Evolutionary conservation across 164 flowering plant species (phyloP).

Genomic region (Magnolia kwangsiensis): DNA sequence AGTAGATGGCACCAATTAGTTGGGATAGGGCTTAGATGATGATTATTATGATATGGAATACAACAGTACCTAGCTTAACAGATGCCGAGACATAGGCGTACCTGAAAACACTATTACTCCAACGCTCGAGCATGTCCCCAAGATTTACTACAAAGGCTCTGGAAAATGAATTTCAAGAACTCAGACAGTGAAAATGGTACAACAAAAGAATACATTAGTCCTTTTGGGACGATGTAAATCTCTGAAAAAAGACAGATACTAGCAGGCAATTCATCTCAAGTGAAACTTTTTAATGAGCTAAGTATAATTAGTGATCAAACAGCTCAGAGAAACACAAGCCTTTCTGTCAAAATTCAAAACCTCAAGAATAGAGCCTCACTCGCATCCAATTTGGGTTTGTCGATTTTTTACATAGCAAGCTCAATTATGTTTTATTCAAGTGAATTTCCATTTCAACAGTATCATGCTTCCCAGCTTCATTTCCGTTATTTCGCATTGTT

Average conservation of each 20-base stretch:
- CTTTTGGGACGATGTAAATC: background rate
- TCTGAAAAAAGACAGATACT: background rate
- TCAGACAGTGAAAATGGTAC: background rate
- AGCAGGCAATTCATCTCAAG: background rate
- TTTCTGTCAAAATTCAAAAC: background rate
- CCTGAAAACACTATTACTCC: slow-evolving; percentile 95
- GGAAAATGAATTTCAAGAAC: slow-evolving; percentile 17
- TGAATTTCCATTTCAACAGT: background rate
- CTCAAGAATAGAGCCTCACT: background rate
- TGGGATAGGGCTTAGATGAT: background rate
- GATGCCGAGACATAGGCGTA: slow-evolving; percentile 14
- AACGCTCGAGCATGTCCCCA: slow-evolving; percentile 98
- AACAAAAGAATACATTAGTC: background rate
- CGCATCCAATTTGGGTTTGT: background rate
- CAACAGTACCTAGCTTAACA: background rate
- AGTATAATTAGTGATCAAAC: background rate
- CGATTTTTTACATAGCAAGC: background rate
- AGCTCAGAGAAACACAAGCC: background rate
- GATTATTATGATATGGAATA: background rate
- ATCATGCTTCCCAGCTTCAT: too few species aligned
- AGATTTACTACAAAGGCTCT: slow-evolving; percentile 95
- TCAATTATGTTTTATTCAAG: background rate
- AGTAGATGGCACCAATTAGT: too few species aligned
- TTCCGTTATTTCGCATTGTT: too few species aligned
- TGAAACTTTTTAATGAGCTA: background rate